Base-by-base conservation (phyloP, 495 filamentous ascomycete species). In the Xylaria palmicola region DNA sequence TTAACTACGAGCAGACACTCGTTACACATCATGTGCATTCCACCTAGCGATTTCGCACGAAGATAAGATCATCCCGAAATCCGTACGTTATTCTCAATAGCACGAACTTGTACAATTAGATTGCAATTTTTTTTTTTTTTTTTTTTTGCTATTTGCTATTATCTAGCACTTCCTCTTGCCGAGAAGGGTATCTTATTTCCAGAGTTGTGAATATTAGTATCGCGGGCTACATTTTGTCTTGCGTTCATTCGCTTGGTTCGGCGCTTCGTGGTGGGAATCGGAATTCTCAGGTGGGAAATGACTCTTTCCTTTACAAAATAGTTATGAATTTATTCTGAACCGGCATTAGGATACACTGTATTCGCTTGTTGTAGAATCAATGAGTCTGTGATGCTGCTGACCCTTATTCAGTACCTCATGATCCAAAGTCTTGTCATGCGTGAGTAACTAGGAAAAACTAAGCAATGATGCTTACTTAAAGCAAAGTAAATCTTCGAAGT, bases 41-140 rank as follows among this genome's bases (percentile, higher is more conserved):
- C 44, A 10, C 36, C 30, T 60, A 43, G 20, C 57, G 47, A 44
- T 24, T 20, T 52, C 48, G 34, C 44, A 52, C 57, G 37, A 52
- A 45, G 37, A 40, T 36, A 49, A 32, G 34, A 50, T 50, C 36
- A 59, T 49, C 45, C 43, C 30, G 45, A 9, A 10, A 50, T 10
- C 24, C 15, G 19, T 19, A 20, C 24, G n/a, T 30, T 45, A 43
- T 53, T 26, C 15, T 13, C 27, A 36, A 9, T 20, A 40, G 36
- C 48, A 60, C 17, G 40, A 34, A 47, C 17, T 19, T 61, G 59
- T 61, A 61, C 32, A 54, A 29, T 47, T 61, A 61, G 48, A 53
- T 39, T 60, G 57, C 19, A 60, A 2, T 43, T n/a, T 60, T 44
- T 27, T 19, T 19, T 20, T 5, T 43, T n/a, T 60, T 44, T 27